These are phyloP conservation scores for Epichloe typhina DNA, from an alignment of 2,329 filamentous ascomycete genomes.

Conservation along the genomic window DNA sequence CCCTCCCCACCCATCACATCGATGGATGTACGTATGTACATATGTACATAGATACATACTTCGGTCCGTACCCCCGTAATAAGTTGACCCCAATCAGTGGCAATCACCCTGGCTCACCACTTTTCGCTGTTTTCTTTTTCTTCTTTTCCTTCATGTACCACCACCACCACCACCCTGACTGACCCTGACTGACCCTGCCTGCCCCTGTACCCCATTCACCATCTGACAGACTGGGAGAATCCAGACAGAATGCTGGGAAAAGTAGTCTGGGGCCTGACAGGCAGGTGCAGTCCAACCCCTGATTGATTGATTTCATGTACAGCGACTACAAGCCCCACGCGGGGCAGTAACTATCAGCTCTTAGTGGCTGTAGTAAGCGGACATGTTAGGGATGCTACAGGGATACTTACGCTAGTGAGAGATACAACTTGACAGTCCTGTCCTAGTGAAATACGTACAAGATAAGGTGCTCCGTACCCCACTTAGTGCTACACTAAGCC, in stretches of 20 bases:
- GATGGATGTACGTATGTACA: not conserved
- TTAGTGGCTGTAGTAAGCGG: too few species aligned
- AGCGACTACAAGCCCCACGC: too few species aligned
- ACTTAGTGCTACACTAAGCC: too few species aligned
- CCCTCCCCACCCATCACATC: not conserved
- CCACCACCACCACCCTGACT: not conserved
- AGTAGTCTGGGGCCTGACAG: not conserved
- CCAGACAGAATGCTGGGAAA: not conserved
- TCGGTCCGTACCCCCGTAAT: not conserved
- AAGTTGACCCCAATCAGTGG: not conserved
- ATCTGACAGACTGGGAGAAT: constrained; percentile 1
- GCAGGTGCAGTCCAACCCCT: too few species aligned
- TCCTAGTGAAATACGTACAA: too few species aligned
- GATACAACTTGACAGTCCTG: too few species aligned
- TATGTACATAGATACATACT: not conserved
- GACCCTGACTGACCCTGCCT: not conserved
- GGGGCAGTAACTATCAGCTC: too few species aligned
- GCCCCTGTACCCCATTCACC: not conserved
- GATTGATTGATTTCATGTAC: too few species aligned
- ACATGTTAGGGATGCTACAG: too few species aligned
- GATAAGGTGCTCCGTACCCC: too few species aligned
- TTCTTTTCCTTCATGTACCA: not conserved
- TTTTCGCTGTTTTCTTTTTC: not conserved
- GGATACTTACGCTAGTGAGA: too few species aligned
- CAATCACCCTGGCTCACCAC: constrained; percentile 2